Evolutionary conservation across 495 filamentous ascomycete genomes (phyloP), one percentile per base, ranked within the genome.

Genomic region (Cairneyella variabilis): DNA sequence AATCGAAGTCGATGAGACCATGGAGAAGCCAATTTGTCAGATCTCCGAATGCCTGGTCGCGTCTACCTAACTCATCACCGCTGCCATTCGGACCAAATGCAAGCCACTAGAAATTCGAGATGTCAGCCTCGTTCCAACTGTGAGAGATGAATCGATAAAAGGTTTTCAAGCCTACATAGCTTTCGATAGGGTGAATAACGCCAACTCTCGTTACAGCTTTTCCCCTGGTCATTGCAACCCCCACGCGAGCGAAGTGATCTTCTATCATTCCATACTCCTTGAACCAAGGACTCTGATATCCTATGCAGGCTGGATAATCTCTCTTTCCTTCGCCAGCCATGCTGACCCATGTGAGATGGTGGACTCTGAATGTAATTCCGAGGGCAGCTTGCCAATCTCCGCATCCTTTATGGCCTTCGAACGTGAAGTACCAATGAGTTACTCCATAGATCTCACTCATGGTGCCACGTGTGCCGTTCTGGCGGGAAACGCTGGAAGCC

Each of bases 341-440:
- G 42, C 48, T 61, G 12, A 64, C 40, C 62, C 62, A 64, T 23
- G 62, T 40, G 2, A 62, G 51, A 51, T 65, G 62, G 17, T 54
- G 62, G 16, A 62, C 59, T 28, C 62, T 40, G 17, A 60, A 60
- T 20, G 59, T 65, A 28, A 65, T 62, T 11, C 62, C 62, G 12
- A 65, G 43, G 0, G 59, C 62, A 4, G 62, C 62, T 39, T 65
- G 62, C 62, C 62, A 65, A 42, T 65, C 62, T 25, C 62, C 60
- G 38, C 59, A 58, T 11, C 59, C 59, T 59, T 65, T 65, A 48
- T 65, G 62, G n/a, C 60, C 62, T 30, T 62, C 56, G 26, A 65
- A 65, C 22, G 59, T 59, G 44, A 65, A 65, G 23, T 30, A 37
- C 62, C 62, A 65, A 30, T 60, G 48, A 4, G 62, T 65, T 17